Evolutionary conservation across 139 green algal species (phyloP), one percentile per base, ranked within the genome.

Genomic region (Haematococcus sp.): DNA sequence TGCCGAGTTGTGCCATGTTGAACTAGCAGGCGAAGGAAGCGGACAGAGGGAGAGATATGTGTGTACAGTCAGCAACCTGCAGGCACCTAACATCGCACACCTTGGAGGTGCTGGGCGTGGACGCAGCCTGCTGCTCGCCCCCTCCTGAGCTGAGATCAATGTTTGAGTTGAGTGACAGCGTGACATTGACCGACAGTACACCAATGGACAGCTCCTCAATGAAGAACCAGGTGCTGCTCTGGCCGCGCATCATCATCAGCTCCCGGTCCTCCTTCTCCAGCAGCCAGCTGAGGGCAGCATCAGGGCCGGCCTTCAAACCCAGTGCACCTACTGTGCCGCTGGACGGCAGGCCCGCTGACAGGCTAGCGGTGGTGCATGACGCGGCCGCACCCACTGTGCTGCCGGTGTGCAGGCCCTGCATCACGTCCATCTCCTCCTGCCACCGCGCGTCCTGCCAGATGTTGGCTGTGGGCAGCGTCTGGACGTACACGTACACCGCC

Each of bases 391-490:
- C 27, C 16, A 4, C 40, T 54, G 33, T 20, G 63, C 63, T 27
- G 40, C 40, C 40, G 40, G 34, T 20, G 11, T 58, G 34, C 31
- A 52, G 28, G 71, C 61, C 75, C 75, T 90, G 79, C 74, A 81
- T 77, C 33, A 63, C 23, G 2, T 79, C 81, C 27, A 86, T 66
- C 17, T 78, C 85, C 69, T 82, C 69, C 71, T 84, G 81, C 91
- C 90, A 95, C 0, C 73, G 76, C 25, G 73, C 68, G 70, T 92
- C 87, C 84, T 95, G 89, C 80, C 77, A 88, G 11, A 95, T 58
- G 73, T 95, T 89, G 13, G 77, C 77, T 31, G 87, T 72, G 23
- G 92, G 92, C 43, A 97, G 73, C 16, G 71, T 87, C 25, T 88
- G 81, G 4, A 92, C 25, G 71, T 93, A 97, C 59, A 84, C 70